A percentile compares a stretch with the other conserved stretches of the same genome.
phyloP scores from a whole-genome alignment of 805 yeast genomes.

The Diddensiella transvaalensis region DNA sequence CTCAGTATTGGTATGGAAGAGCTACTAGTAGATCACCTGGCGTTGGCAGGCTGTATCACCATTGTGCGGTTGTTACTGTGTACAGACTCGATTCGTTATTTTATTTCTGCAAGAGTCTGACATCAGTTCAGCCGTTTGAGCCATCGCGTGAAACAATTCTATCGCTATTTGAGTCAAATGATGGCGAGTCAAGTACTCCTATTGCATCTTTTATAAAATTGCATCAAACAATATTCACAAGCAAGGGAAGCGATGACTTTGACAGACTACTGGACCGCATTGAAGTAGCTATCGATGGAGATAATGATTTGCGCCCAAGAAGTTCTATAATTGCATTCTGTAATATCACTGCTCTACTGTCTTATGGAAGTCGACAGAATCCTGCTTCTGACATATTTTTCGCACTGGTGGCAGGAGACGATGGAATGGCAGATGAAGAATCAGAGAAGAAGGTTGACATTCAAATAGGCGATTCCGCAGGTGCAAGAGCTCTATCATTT shows the following conservation, averaged over 20 bases:
- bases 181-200: conserved; percentile 11
- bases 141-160: conserved; percentile 20
- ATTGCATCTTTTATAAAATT: conserved; percentile 15
- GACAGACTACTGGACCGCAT: conserved; percentile 1
- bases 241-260: conserved; percentile 4
- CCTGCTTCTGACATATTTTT: conserved; percentile 11
- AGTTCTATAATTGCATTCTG: conserved; percentile 22
- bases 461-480: neutral
- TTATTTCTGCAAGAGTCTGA: conserved; percentile 25
- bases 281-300: neutral
- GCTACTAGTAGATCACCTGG: conserved; percentile 74
- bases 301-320: conserved; percentile 10
- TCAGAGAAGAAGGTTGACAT: neutral
- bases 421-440: neutral
- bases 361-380: conserved; percentile 15
- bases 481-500: conserved; percentile 4
- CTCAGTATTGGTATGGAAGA: conserved; percentile 77
- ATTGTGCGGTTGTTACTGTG: conserved; percentile 82
- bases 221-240: conserved; percentile 18
- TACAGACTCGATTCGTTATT: conserved; percentile 40
- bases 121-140: conserved; percentile 20
- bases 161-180: conserved; percentile 19
- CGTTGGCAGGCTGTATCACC: conserved; percentile 82
- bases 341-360: conserved; percentile 22
- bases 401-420: neutral